Conservation (phyloP, 1,139 yeast species). For the Sugiyamaella japonica region DNA sequence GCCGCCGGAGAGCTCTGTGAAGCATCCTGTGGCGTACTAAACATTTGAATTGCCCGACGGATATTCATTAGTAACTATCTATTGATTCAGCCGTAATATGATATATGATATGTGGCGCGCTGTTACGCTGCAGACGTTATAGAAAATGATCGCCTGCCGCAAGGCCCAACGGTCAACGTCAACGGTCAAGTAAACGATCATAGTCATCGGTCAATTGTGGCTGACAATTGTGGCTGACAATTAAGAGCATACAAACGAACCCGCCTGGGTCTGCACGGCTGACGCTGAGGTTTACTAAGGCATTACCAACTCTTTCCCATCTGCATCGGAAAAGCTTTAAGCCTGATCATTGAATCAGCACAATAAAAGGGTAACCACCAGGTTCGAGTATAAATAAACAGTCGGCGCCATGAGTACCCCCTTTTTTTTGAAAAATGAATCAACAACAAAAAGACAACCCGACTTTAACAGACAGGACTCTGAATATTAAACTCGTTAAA, state of each 20-base stretch:
- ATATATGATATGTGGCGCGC: too few species aligned
- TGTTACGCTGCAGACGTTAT: too few species aligned
- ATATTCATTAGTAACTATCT: too few species aligned
- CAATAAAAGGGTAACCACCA: neutral
- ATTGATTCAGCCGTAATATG: too few species aligned
- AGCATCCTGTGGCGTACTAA: too few species aligned
- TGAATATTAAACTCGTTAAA: neutral
- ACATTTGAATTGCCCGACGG: too few species aligned
- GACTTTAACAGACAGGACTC: neutral
- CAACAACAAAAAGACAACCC: neutral
- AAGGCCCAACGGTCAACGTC: too few species aligned
- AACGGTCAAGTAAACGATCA: neutral
- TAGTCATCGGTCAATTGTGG: neutral
- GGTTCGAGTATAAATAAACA: slow-evolving; percentile 1
- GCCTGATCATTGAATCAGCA: neutral
- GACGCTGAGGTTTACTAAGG: slow-evolving; percentile 1
- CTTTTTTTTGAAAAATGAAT: slow-evolving; percentile 7
- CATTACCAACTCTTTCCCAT: neutral
- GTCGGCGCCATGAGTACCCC: neutral
- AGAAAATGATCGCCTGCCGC: too few species aligned
- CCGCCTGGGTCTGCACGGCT: neutral
- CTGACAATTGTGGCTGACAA: neutral
- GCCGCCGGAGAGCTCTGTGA: too few species aligned
- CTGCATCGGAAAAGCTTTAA: slow-evolving; percentile 3
- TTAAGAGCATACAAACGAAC: too few species aligned